Base-by-base conservation (phyloP, 2,329 filamentous ascomycete species). In the Fusarium sp. region DNA sequence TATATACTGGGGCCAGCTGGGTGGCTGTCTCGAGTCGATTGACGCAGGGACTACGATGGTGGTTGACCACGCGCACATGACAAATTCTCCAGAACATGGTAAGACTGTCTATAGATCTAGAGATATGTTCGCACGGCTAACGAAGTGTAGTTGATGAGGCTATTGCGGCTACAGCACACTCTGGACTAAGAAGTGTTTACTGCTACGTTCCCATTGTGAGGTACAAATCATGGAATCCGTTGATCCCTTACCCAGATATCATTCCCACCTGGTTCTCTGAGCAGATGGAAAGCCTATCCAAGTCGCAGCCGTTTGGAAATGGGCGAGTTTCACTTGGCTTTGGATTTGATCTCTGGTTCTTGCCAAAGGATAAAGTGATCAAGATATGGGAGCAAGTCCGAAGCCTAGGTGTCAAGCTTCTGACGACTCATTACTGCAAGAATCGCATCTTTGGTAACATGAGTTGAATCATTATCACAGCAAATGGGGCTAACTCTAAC, bases 31-130 rank as follows among this genome's bases (percentile, higher is more conserved):
- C 16, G 47, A 51, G 47, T 30, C 47, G 9, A 37, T 51, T 23
- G 31, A 51, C 36, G 30, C 30, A 8, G 47, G 47, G 10, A 51
- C 30, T 5, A 51, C 47, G 10, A 36, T 15, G 9, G 30, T 51
- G 10, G 47, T 51, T 13, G 47, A 51, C 23, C 47, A 51, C 31
- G 30, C 47, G 15, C 47, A 36, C n/a, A 36, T 51, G 18, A 36
- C 27, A 18, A 36, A 36, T 36, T 51, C 31, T 18, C 34, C 47
- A 15, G 30, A 23, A 9, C n/a, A n/a, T 41, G 39, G 39, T 18
- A 41, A 41, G 39, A 16, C 39, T 12, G 11, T 12, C 9, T 34
- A 34, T 34, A 23, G 1, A 23, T 23, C 23, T 23, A 23, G 23
- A 23, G 1, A 4, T 23, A 23, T 23, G 4, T 23, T 23, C 23